Evolutionary conservation across 176 grass and related monocot species (phyloP), one percentile per base, ranked within the genome.

Genomic region (Thinopyrum elongatum): DNA sequence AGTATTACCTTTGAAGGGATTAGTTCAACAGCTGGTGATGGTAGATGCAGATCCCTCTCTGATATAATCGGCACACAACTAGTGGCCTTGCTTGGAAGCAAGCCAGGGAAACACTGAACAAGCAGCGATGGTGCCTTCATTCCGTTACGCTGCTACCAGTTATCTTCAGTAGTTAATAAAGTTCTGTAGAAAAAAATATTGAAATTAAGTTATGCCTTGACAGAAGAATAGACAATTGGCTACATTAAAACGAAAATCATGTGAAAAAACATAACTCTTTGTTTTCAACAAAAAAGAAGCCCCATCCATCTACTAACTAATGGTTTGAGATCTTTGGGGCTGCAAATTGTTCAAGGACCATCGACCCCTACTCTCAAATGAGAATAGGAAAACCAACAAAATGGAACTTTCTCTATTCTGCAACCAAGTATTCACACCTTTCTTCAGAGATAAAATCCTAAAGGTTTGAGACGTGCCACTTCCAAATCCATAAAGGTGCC

Each of bases 11-110:
- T 92, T 64, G 97, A 90, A 70, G 92, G 92, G 29, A 98, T 81
- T 76, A 98, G 92, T 83, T 98, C 97, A 81, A 98, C 94, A 70
- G 94, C 94, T 44, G 92, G 97, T n/a, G 97, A 98, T 71, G 94
- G 87, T 76, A 95, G 82, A 63, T 85, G 92, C 22, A 91, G 80
- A 94, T 98, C 94, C 77, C 73, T 96, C 70, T 98, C 97, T 6
- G 94, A 55, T 80, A 95, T 73, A 84, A 98, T 87, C 7, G 97
- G 93, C 81, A 91, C 92, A 82, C 84, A 85, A 34, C 88, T 87
- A 62, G 60, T 65, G 23, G 88, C 22, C 87, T 98, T 91, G 83
- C 81, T 85, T 7, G 93, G 91, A 83, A 90, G 36, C 77, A 95
- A 89, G 83, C 74, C 93, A 72, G 95, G 93, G 67, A 98, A 94